Conservation (phyloP, 1,284 basidiomycete species). For the Cerioporus squamosus region DNA sequence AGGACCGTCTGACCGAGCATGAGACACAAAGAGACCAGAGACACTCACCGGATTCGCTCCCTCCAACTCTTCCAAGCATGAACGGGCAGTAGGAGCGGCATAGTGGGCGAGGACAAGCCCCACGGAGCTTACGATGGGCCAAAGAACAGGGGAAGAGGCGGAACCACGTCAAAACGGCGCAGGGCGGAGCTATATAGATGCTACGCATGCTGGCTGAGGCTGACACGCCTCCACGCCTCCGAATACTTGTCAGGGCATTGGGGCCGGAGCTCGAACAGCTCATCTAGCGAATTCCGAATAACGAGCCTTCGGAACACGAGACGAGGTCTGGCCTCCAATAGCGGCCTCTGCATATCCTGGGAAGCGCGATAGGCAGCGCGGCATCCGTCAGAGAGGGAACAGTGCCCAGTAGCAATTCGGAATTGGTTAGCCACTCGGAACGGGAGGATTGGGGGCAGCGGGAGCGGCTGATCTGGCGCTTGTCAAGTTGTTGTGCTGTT, state of each 20-base stretch:
- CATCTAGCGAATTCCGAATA: slow-evolving; percentile 30
- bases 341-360: slow-evolving; percentile 12
- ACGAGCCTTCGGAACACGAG: slow-evolving; percentile 9
- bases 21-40: neutral
- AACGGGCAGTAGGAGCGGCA: slow-evolving; percentile 29
- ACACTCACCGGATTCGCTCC: slow-evolving; percentile 31
- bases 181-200: slow-evolving; percentile 15
- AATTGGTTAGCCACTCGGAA: slow-evolving; percentile 22
- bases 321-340: slow-evolving; percentile 18
- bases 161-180: neutral
- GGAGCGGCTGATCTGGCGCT: neutral
- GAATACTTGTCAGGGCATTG: slow-evolving; percentile 19
- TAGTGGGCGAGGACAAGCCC: slow-evolving; percentile 11
- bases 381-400: slow-evolving; percentile 11
- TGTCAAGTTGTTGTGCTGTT: neutral
- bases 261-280: slow-evolving; percentile 16
- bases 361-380: slow-evolving; percentile 10
- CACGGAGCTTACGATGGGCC: slow-evolving; percentile 1
- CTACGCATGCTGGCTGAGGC: neutral
- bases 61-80: slow-evolving; percentile 35
- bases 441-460: slow-evolving; percentile 9
- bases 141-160: slow-evolving; percentile 10
- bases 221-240: slow-evolving; percentile 3
- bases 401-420: slow-evolving; percentile 18
- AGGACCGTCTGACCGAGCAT: no score